Evolutionary conservation across 306 rosid genomes (phyloP).

Genomic region (Vachellia collinsii): DNA sequence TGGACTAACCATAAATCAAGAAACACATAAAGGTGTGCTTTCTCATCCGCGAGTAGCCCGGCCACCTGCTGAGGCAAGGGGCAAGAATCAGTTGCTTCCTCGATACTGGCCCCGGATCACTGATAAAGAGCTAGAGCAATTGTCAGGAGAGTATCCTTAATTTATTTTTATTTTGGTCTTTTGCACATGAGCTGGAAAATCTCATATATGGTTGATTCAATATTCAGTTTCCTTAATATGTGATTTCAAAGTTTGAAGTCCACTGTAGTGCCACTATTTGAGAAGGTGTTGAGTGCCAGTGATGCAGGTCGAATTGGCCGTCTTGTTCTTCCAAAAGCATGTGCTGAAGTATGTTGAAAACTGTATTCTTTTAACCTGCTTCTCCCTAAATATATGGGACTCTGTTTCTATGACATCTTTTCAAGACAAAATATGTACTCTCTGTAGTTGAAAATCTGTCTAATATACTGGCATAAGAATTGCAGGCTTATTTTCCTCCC

Average conservation of each 20-base stretch:
- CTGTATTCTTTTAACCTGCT: constrained; percentile 14
- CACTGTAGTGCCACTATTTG: constrained; percentile 88
- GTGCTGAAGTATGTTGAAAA: constrained; percentile 81
- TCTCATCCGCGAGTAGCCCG: constrained; percentile 79
- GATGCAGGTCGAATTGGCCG: constrained; percentile 99
- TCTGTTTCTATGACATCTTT: constrained; percentile 3
- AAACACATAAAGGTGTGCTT: constrained; percentile 49
- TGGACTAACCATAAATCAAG: constrained; percentile 45
- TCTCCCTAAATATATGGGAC: not conserved
- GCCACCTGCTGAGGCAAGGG: constrained; percentile 96
- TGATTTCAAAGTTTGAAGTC: constrained; percentile 78
- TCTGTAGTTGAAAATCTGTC: constrained; percentile 14
- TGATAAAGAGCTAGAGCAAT: constrained; percentile 86
- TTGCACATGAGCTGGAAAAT: constrained; percentile 14
- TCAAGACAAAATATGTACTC: constrained; percentile 9
- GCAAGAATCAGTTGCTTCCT: constrained; percentile 93
- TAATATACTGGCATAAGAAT: constrained; percentile 32
- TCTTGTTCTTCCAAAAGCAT: constrained; percentile 97
- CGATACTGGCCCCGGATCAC: constrained; percentile 99
- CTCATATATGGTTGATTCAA: not conserved
- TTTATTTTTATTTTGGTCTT: constrained; percentile 1
- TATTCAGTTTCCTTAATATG: constrained; percentile 56
- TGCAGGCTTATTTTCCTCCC: constrained; percentile 94
- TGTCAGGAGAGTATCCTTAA: constrained; percentile 94
- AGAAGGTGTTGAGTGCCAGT: constrained; percentile 96